Base-by-base conservation (phyloP, 1,284 basidiomycete species). In the Cryptococcus wingfieldii region DNA sequence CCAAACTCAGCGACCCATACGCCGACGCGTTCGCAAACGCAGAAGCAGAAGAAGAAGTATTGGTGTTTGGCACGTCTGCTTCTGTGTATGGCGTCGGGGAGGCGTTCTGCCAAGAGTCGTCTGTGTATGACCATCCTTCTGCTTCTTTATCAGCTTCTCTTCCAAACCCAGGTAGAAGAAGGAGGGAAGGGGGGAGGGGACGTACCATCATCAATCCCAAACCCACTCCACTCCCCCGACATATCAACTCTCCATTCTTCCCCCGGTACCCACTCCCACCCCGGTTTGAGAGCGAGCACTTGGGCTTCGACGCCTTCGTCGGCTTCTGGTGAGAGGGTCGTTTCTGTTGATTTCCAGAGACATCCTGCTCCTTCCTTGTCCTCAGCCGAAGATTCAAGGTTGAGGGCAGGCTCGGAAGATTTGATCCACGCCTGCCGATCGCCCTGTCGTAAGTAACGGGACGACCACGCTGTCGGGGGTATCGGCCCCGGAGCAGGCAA, bases 161-260 rank as follows among this genome's bases (percentile, higher is more conserved):
- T n/a, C 18, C 16, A 10, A 38, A 19, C 18, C 31, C 43, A 31
- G 1, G 19, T 3, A 28, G 2, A 31, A 14, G 8, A 41, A 34
- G 18, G 31, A 28, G 39, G 52, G 1, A 27, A 37, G 12, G 9
- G 46, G 18, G 14, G 14, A 41, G 28, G 4, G 23, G 5, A 64
- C 70, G 62, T 56, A 74, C 73, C 70, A 5, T 59, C 60, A 53
- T 77, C 76, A 0, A 66, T 61, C 2, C 71, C 75, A 1, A 54
- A 55, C 3, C 65, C 64, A 54, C 65, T 67, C 74, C 76, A 77
- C n/a, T 70, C 55, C 5, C 68, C 74, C 25, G 60, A 66, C 23
- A 68, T 60, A 53, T 77, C 74, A 4, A 76, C 71, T 38, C 69
- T 63, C 76, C 76, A 77, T 49, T 76, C 76, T 57, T 76, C 76